Percentiles rank a stretch among this genome's conserved stretches.
phyloP scores from a whole-genome alignment of 2,329 filamentous ascomycete genomes.

The Colletotrichum ledebouriae region DNA sequence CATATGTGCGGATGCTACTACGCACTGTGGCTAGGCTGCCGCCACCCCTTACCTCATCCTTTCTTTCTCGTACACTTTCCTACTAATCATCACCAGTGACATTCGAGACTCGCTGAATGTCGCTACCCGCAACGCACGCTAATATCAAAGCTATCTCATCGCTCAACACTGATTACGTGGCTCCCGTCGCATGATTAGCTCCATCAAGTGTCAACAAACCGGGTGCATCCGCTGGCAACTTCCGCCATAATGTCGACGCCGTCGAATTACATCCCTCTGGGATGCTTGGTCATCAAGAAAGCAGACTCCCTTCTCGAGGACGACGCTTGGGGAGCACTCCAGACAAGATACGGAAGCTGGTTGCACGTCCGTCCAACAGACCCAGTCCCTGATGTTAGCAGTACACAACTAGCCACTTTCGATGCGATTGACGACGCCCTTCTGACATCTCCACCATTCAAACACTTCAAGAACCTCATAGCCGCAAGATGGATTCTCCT shows the following conservation, averaged over 20 bases:
- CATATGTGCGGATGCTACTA: too few relatives aligned
- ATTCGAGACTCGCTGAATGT: not conserved
- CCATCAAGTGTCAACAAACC: not conserved
- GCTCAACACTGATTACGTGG: constrained; percentile 8
- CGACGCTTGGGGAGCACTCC: constrained; percentile 23
- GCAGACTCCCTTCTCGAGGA: not conserved
- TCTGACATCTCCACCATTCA: constrained; percentile 50
- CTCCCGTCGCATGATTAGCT: constrained; percentile 10
- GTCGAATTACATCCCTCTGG: constrained; percentile 56
- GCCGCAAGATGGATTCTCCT: constrained; percentile 59
- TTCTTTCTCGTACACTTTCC: constrained; percentile 24
- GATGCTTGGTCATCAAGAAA: constrained; percentile 52
- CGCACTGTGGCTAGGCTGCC: constrained; percentile 31
- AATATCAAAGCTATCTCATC: not conserved
- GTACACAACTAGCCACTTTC: not conserved
- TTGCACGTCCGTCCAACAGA: constrained; percentile 31
- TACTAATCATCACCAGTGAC: too few relatives aligned
- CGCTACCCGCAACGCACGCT: not conserved
- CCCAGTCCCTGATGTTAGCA: not conserved
- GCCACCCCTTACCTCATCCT: constrained; percentile 5
- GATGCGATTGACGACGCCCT: constrained; percentile 25
- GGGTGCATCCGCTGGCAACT: constrained; percentile 14
- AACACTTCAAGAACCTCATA: constrained; percentile 51
- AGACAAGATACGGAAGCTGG: constrained; percentile 17
- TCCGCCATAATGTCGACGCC: constrained; percentile 20